A percentile compares a stretch with the other conserved stretches of the same genome.
Evolutionary conservation across 495 filamentous ascomycete species (phyloP).

Genomic region (Penicillium arizonense): DNA sequence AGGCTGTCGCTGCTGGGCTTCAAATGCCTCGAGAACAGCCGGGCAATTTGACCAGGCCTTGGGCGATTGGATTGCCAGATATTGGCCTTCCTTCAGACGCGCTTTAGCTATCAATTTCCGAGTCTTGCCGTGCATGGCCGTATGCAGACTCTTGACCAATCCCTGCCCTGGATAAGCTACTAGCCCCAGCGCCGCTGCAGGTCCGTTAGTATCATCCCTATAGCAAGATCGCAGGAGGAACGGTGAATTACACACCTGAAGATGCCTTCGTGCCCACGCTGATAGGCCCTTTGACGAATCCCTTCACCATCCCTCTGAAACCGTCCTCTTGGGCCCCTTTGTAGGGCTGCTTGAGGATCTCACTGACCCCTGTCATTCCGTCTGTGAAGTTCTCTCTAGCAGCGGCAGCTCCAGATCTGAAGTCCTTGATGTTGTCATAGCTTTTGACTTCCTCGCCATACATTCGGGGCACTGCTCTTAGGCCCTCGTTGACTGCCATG

Average conservation of each 20-base stretch:
- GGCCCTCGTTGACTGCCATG: constrained; percentile 73
- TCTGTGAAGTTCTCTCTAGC: constrained; percentile 59
- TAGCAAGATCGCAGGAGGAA: neutral
- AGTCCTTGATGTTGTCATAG: constrained; percentile 32
- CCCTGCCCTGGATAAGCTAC: constrained; percentile 16
- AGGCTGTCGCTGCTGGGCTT: neutral
- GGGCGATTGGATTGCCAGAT: constrained; percentile 6
- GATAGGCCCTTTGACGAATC: constrained; percentile 71
- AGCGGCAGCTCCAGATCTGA: constrained; percentile 32
- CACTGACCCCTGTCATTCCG: constrained; percentile 71
- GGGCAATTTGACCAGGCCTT: neutral
- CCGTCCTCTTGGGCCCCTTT: constrained; percentile 61
- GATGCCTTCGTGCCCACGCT: constrained; percentile 66
- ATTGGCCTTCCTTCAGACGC: constrained; percentile 2
- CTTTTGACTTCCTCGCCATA: constrained; percentile 60
- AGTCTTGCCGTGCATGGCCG: constrained; percentile 9
- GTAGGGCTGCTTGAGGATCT: constrained; percentile 64
- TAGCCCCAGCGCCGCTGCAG: constrained; percentile 7
- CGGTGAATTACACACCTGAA: constrained; percentile 19
- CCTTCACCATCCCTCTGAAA: constrained; percentile 58
- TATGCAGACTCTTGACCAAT: constrained; percentile 12
- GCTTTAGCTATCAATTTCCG: constrained; percentile 7
- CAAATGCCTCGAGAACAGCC: constrained; percentile 1
- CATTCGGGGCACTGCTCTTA: constrained; percentile 79
- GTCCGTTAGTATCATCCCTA: neutral